phyloP scores from a whole-genome alignment of 1,284 basidiomycete species.

The Spongiforma sp. region DNA sequence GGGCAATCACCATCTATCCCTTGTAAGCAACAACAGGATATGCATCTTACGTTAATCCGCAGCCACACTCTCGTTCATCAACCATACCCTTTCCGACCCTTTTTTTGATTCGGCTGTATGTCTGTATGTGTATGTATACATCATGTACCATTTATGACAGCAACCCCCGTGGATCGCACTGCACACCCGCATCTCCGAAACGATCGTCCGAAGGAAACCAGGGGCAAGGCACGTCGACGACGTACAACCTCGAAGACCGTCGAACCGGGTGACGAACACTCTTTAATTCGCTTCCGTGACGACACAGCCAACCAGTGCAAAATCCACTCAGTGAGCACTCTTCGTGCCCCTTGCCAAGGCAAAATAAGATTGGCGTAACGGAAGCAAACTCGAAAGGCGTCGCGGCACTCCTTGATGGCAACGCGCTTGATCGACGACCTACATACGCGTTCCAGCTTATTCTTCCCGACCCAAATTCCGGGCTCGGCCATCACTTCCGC shows the following conservation, averaged over 20 bases:
- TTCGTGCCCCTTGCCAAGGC: conserved; percentile 14
- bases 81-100: not conserved
- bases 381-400: too few species aligned
- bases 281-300: too few species aligned
- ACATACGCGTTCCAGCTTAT: too few species aligned
- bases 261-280: not conserved
- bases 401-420: too few species aligned
- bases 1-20: conserved; percentile 6
- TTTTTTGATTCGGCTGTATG: not conserved
- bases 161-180: conserved; percentile 6
- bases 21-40: conserved; percentile 1
- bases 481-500: not conserved
- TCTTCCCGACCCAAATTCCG: not conserved
- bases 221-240: conserved; percentile 12
- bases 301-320: too few species aligned
- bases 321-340: not conserved
- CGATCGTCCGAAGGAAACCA: conserved; percentile 4
- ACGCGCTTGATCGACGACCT: conserved; percentile 11
- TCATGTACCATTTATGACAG: conserved; percentile 4
- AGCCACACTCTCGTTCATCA: too few species aligned
- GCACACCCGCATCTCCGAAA: conserved; percentile 7
- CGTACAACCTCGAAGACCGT: too few species aligned
- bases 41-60: conserved; percentile 14
- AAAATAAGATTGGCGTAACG: conserved; percentile 25
- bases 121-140: not conserved